Conservation (phyloP, 2,329 filamentous ascomycete species). For the Bipolaris sorokiniana region DNA sequence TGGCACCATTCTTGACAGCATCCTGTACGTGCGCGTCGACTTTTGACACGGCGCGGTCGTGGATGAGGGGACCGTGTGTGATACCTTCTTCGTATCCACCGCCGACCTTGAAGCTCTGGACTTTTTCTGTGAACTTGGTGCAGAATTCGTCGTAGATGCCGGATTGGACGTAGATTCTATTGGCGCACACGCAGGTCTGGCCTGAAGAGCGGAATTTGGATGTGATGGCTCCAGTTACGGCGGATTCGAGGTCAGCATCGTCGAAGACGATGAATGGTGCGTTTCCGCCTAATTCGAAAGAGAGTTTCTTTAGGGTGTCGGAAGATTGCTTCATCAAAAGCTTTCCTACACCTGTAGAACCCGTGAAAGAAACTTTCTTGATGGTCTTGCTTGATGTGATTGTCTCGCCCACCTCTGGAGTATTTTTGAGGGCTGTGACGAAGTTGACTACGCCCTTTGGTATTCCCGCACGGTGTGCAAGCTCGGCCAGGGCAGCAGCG, state of each 20-base stretch:
- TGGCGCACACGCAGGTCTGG: constrained; percentile 86
- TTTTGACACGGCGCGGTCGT: constrained; percentile 69
- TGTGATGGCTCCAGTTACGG: constrained; percentile 80
- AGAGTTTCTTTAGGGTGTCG: constrained; percentile 81
- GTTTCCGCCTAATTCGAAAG: constrained; percentile 92
- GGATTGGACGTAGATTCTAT: constrained; percentile 79
- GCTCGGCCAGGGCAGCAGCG: constrained; percentile 82
- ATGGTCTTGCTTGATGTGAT: constrained; percentile 78
- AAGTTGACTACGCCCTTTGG: constrained; percentile 91
- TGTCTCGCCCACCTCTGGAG: constrained; percentile 74
- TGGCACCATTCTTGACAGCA: constrained; percentile 41
- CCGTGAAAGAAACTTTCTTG: constrained; percentile 93
- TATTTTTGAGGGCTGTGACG: constrained; percentile 80
- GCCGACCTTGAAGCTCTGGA: constrained; percentile 76
- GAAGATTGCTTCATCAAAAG: constrained; percentile 91
- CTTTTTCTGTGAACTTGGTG: constrained; percentile 71
- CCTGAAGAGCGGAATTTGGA: constrained; percentile 95
- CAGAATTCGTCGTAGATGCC: constrained; percentile 80
- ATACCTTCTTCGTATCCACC: constrained; percentile 72
- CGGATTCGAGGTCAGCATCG: constrained; percentile 85
- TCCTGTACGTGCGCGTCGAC: constrained; percentile 48
- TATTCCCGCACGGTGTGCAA: constrained; percentile 84
- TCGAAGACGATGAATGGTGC: constrained; percentile 97
- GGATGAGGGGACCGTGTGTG: constrained; percentile 85
- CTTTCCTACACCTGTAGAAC: constrained; percentile 68